Percentiles rank a stretch among this genome's conserved stretches.
phyloP scores from a whole-genome alignment of 805 yeast genomes.

The Torulaspora gathmanii region DNA sequence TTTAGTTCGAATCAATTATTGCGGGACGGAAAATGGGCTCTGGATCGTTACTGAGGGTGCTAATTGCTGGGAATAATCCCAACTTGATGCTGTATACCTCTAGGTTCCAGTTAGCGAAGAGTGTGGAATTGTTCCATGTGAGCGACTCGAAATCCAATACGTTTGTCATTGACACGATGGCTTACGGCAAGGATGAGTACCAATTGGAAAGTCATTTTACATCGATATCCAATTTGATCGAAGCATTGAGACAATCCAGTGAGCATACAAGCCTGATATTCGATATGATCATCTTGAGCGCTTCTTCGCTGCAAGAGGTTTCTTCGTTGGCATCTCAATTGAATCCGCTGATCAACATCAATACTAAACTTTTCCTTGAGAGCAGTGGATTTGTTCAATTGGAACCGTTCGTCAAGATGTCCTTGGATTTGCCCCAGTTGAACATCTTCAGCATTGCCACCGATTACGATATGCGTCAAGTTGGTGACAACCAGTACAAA shows the following conservation, averaged over 20 bases:
- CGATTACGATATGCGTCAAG: conserved; percentile 52
- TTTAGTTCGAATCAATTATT: background rate
- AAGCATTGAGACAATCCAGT: conserved; percentile 6
- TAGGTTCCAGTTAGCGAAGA: conserved; percentile 35
- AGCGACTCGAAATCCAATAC: conserved; percentile 25
- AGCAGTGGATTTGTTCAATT: conserved; percentile 67
- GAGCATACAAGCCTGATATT: conserved; percentile 22
- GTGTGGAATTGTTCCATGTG: conserved; percentile 34
- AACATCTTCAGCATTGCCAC: conserved; percentile 55
- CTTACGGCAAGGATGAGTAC: conserved; percentile 29
- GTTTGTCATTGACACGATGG: conserved; percentile 25
- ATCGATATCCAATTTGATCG: conserved; percentile 20
- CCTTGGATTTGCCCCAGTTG: conserved; percentile 35
- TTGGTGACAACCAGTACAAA: conserved; percentile 33
- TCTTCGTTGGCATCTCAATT: conserved; percentile 41
- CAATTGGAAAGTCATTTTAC: conserved; percentile 27
- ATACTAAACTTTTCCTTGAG: conserved; percentile 57
- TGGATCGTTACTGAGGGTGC: conserved; percentile 28
- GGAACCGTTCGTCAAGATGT: conserved; percentile 60
- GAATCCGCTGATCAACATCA: conserved; percentile 37
- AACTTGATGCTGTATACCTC: conserved; percentile 32
- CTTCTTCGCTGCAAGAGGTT: conserved; percentile 49
- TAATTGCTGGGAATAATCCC: conserved; percentile 31
- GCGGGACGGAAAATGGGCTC: conserved; percentile 8
- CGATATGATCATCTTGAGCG: conserved; percentile 46